Conservation (phyloP, 2,329 filamentous ascomycete genomes). For the Hymenoscyphus infarciens region DNA sequence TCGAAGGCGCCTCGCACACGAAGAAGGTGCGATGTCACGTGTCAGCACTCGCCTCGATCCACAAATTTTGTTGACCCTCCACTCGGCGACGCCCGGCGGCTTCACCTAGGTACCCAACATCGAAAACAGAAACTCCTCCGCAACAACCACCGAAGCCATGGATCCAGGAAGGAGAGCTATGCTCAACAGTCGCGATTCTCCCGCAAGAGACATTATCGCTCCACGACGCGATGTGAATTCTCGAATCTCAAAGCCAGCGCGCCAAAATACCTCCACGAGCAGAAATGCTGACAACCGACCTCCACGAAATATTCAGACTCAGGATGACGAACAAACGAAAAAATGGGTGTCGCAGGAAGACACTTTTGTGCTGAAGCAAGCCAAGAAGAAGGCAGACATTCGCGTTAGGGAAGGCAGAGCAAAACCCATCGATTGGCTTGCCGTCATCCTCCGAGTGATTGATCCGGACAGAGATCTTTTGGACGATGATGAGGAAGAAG, state of each 20-base stretch:
- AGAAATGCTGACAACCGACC: slow-evolving; percentile 29
- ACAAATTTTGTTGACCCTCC: not conserved
- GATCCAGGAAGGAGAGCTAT: slow-evolving; percentile 34
- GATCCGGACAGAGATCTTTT: slow-evolving; percentile 81
- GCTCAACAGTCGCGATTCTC: slow-evolving; percentile 36
- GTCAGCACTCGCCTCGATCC: not conserved
- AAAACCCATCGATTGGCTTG: slow-evolving; percentile 89
- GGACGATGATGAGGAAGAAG: slow-evolving; percentile 68
- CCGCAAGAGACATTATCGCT: slow-evolving; percentile 49
- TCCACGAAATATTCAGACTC: slow-evolving; percentile 28
- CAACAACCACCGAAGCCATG: slow-evolving; percentile 21
- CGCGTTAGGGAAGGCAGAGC: slow-evolving; percentile 87
- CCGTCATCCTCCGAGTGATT: slow-evolving; percentile 84
- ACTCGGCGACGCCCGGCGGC: not conserved
- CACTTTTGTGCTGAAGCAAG: slow-evolving; percentile 90
- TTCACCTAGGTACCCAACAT: not conserved
- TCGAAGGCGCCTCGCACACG: too few relatives aligned
- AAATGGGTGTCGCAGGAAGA: slow-evolving; percentile 94
- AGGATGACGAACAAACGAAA: slow-evolving; percentile 68
- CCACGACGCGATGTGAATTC: slow-evolving; percentile 53
- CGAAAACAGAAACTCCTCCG: not conserved
- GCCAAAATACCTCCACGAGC: slow-evolving; percentile 30
- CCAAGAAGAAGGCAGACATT: slow-evolving; percentile 97
- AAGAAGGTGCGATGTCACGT: not conserved
- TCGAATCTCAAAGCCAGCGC: slow-evolving; percentile 52